Evolutionary conservation across 352 stramenopile genomes (phyloP).

Genomic region (Phytophthora sojae): DNA sequence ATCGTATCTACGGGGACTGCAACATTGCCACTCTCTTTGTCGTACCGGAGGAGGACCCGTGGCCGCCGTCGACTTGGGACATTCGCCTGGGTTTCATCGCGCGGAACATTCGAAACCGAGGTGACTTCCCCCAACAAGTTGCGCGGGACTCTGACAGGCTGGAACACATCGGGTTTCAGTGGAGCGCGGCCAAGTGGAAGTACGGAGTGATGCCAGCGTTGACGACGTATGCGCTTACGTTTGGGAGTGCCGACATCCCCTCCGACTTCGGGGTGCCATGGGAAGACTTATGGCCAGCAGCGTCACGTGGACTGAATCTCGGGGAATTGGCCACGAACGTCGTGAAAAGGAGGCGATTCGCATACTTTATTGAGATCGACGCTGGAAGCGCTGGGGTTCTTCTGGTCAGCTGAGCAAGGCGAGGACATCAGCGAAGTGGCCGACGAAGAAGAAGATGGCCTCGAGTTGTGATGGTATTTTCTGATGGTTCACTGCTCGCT

Average conservation of each 20-base stretch:
- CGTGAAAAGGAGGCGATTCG: conserved; percentile 36
- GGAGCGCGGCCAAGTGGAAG: conserved; percentile 62
- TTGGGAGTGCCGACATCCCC: conserved; percentile 46
- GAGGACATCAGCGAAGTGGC: conserved; percentile 10
- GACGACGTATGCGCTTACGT: conserved; percentile 45
- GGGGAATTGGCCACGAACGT: conserved; percentile 40
- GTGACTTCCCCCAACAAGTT: conserved; percentile 59
- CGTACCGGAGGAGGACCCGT: conserved; percentile 45
- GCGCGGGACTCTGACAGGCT: conserved; percentile 52
- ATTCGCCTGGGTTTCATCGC: conserved; percentile 62
- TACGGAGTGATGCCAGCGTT: conserved; percentile 55
- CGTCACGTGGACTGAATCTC: conserved; percentile 45
- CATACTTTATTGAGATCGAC: conserved; percentile 65
- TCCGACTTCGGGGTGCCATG: conserved; percentile 61
- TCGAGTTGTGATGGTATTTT: too few species aligned
- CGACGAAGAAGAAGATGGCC: background rate
- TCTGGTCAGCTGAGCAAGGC: conserved; percentile 40
- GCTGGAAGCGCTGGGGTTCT: conserved; percentile 58
- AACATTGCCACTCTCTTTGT: conserved; percentile 47
- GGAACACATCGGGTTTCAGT: conserved; percentile 65
- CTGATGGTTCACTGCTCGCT: too few species aligned
- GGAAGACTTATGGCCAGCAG: conserved; percentile 46
- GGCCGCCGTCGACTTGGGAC: conserved; percentile 45
- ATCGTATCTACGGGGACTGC: conserved; percentile 53
- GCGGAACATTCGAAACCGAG: conserved; percentile 57